A percentile compares a stretch with the other conserved stretches of the same genome.
phyloP scores from a whole-genome alignment of 2,329 filamentous ascomycete species.

The Phyllachora maydis region DNA sequence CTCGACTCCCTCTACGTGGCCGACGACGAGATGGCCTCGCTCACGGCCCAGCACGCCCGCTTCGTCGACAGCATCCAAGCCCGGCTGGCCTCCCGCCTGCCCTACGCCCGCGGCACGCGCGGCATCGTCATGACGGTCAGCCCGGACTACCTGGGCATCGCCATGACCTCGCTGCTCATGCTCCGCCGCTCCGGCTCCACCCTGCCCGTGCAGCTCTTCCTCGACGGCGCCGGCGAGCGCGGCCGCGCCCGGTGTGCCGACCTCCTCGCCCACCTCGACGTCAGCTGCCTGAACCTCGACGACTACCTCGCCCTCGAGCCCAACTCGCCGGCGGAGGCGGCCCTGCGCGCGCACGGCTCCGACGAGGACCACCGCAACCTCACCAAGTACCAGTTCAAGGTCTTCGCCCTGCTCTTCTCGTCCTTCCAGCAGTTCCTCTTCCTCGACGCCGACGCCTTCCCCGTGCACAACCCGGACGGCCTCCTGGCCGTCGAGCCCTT shows the following conservation, averaged over 20 bases:
- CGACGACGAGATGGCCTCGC: neutral
- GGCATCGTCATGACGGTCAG: conserved; percentile 30
- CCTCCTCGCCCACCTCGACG: conserved; percentile 10
- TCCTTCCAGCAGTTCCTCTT: conserved; percentile 37
- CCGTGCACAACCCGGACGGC: conserved; percentile 13
- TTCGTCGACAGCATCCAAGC: conserved; percentile 13
- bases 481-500: conserved; percentile 31
- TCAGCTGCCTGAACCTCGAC: conserved; percentile 12
- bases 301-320: too few species aligned
- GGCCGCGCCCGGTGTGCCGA: conserved; percentile 11
- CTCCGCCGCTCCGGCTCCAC: conserved; percentile 25
- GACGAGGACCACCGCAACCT: conserved; percentile 6
- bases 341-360: conserved; percentile 5
- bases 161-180: conserved; percentile 27
- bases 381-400: conserved; percentile 31
- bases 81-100: conserved; percentile 12
- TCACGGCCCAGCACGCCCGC: conserved; percentile 10
- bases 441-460: conserved; percentile 35
- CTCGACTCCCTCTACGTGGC: neutral
- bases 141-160: conserved; percentile 22
- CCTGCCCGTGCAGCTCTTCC: conserved; percentile 21
- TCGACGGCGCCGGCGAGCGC: conserved; percentile 12
- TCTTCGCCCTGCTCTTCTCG: conserved; percentile 33
- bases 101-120: conserved; percentile 11
- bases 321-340: too few species aligned